Conservation (phyloP, 495 filamentous ascomycete species). For the Penicillium ucsense region DNA sequence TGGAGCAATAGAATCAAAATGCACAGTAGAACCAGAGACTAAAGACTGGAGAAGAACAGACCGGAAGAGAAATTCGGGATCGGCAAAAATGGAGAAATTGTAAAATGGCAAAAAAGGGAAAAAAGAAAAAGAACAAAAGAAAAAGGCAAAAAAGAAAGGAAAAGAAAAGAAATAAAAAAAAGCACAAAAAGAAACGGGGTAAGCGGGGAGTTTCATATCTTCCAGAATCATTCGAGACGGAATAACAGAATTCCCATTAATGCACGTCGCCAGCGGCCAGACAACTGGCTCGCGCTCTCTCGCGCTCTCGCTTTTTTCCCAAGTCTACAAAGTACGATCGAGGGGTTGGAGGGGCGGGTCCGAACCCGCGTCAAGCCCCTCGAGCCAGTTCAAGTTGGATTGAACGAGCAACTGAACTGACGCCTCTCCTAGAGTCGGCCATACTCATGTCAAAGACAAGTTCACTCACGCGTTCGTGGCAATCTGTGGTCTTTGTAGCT, state of each 20-base stretch:
- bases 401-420: no score
- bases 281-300: background rate
- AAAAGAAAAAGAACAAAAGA: background rate
- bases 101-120: background rate
- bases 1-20: conserved; percentile 1
- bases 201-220: conserved; percentile 11
- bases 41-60: background rate
- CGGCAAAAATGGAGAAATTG: background rate
- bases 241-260: conserved; percentile 10
- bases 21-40: background rate
- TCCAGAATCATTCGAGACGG: conserved; percentile 10
- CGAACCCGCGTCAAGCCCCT: background rate
- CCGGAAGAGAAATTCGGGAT: no score
- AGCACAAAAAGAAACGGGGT: conserved; percentile 3
- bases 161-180: conserved; percentile 1
- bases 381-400: no score
- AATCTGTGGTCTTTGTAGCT: no score
- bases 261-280: conserved; percentile 3
- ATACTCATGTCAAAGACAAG: no score
- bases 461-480: no score
- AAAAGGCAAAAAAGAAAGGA: background rate
- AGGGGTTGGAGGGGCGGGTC: conserved; percentile 7
- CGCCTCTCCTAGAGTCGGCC: no score
- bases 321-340: conserved; percentile 16
- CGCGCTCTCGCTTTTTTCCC: no score